Conservation (phyloP, 2,329 filamentous ascomycete genomes). For the Penicillium sp. region DNA sequence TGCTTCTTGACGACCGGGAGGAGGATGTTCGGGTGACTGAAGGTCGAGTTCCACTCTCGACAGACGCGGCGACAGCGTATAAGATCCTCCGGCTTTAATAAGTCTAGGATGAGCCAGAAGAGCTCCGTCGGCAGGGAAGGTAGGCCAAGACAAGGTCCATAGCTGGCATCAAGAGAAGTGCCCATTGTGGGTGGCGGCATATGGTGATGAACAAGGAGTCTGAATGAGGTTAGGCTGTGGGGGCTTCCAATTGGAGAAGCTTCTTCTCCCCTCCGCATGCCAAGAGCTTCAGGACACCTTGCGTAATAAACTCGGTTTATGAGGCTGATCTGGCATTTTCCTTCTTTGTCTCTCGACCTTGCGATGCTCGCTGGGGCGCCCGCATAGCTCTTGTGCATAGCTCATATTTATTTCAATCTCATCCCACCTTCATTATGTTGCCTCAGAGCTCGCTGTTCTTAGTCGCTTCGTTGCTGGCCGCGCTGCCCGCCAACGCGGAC, state of each 20-base stretch:
- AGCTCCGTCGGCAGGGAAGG: slow-evolving; percentile 57
- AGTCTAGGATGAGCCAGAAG: slow-evolving; percentile 56
- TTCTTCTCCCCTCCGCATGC: slow-evolving; percentile 32
- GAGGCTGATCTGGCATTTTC: not conserved
- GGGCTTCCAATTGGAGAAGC: slow-evolving; percentile 21
- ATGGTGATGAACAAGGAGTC: not conserved
- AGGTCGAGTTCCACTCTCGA: slow-evolving; percentile 51
- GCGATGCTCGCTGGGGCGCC: slow-evolving; percentile 4
- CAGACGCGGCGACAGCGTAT: slow-evolving; percentile 58
- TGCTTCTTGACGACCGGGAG: slow-evolving; percentile 52
- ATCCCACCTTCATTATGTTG: slow-evolving; percentile 31
- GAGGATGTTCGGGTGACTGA: slow-evolving; percentile 52
- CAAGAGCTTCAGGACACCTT: slow-evolving; percentile 48
- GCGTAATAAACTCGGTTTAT: slow-evolving; percentile 24
- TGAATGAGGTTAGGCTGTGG: not conserved
- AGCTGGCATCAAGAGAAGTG: not conserved
- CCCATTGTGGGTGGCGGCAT: slow-evolving; percentile 14
- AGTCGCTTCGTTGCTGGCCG: slow-evolving; percentile 65
- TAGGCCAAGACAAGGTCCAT: slow-evolving; percentile 23
- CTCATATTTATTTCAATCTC: not conserved
- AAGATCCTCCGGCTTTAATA: slow-evolving; percentile 55
- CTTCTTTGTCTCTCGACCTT: slow-evolving; percentile 1
- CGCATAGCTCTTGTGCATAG: not conserved
- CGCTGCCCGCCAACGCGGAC: slow-evolving; percentile 66
- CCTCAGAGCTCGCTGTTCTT: slow-evolving; percentile 50